phyloP scores from a whole-genome alignment of 1,284 basidiomycete species.

The Phenoliferia sp. region DNA sequence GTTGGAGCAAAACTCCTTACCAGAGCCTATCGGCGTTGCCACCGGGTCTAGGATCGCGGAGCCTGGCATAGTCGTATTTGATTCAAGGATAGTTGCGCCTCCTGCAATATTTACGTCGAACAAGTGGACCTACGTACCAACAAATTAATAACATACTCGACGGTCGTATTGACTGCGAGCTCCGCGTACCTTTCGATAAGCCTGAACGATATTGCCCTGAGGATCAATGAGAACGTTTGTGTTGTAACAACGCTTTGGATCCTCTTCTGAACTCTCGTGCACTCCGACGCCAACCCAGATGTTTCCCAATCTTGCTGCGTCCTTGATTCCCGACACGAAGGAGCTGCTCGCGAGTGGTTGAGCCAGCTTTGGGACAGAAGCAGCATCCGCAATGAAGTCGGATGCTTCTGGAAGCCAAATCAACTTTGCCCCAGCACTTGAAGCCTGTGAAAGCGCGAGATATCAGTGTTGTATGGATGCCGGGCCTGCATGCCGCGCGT shows the following conservation, averaged over 20 bases:
- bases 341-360: conserved; percentile 33
- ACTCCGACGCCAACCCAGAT: conserved; percentile 48
- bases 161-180: not conserved
- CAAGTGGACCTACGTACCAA: conserved; percentile 44
- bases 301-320: conserved; percentile 40
- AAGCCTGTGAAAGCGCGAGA: not conserved
- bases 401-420: conserved; percentile 50
- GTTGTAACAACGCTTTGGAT: conserved; percentile 17
- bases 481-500: not conserved
- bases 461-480: not conserved
- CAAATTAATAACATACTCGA: not conserved
- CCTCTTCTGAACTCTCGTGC: conserved; percentile 44
- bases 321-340: conserved; percentile 43
- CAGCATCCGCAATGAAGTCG: conserved; percentile 47
- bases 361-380: conserved; percentile 35
- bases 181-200: conserved; percentile 45
- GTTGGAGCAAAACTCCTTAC: conserved; percentile 9
- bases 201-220: conserved; percentile 41
- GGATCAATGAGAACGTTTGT: conserved; percentile 42
- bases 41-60: conserved; percentile 40
- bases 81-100: conserved; percentile 39
- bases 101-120: conserved; percentile 50
- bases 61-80: conserved; percentile 44
- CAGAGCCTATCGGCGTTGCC: conserved; percentile 42
- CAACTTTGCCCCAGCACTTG: conserved; percentile 45